Base-by-base conservation (phyloP, 768 basidiomycete species). In the Macrolepiota albuminosa region DNA sequence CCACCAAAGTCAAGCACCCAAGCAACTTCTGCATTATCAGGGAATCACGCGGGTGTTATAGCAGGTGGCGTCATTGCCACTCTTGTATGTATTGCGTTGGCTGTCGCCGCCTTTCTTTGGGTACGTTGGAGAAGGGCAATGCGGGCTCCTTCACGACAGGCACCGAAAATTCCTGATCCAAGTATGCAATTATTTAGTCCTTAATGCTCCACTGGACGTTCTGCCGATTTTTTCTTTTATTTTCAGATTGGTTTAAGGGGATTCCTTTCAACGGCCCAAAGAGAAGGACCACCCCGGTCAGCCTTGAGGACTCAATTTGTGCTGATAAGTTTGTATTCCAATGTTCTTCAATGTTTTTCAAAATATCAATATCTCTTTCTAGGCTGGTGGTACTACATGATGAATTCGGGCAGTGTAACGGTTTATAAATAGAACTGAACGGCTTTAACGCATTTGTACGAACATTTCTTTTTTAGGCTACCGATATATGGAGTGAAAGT, bases 21-120 rank as follows among this genome's bases (percentile, higher is more conserved):
- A 33, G 34, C 5, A 21, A 55, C n/a, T 31, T 59, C 61, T 24
- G 29, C 36, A 21, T 29, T 54, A 14, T 43, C 63, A 36, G 37
- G 37, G 6, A 51, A 45, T 40, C 39, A 54, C 21, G 54, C 54
- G 47, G 66, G 68, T 1, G 58, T 63, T 9, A 65, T 69, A 29
- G 69, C 65, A 18, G 66, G 68, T 34, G 67, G 63, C 11, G 54
- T 68, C 21, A 56, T 68, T 37, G 65, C 61, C 3, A 61, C 54
- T 5, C 56, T 70, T 37, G 51, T 66, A 4, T 37, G 64, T 18
- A 54, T 67, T 18, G 48, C 46, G 16, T 53, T 69, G 13, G 36
- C 26, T 3, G 13, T 68, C 2, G 52, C 58, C 36, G 57, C 46
- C 13, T 48, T 64, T 39, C 40, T 68, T 47, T 26, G 64, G 37